Evolutionary conservation across 1,139 yeast species (phyloP).

Genomic region (Meyerozyma sp.): DNA sequence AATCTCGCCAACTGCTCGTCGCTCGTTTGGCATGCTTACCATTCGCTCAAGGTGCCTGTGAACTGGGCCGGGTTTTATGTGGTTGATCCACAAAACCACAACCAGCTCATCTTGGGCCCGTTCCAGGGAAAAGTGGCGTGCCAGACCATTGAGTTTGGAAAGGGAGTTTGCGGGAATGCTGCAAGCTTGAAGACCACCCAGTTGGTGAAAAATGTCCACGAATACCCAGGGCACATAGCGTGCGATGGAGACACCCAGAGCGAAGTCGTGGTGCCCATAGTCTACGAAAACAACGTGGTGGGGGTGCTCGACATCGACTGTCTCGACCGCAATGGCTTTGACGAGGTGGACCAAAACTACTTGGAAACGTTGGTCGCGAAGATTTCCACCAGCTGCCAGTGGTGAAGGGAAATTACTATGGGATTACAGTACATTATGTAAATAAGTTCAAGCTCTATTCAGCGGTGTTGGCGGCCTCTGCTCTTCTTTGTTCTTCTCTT

Average conservation of each 20-base stretch:
- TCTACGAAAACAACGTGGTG: conserved; percentile 33
- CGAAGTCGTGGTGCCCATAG: conserved; percentile 87
- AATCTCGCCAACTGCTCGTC: conserved; percentile 84
- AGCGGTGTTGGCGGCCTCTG: conserved; percentile 13
- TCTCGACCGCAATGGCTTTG: conserved; percentile 57
- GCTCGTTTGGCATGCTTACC: conserved; percentile 82
- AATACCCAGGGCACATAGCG: conserved; percentile 90
- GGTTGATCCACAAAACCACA: conserved; percentile 22
- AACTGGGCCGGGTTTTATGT: conserved; percentile 96
- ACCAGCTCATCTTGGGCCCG: conserved; percentile 73
- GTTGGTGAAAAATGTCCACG: conserved; percentile 68
- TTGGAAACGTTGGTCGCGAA: conserved; percentile 55
- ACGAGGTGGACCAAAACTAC: conserved; percentile 50
- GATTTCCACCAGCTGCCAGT: conserved; percentile 47
- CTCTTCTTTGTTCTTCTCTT: conserved; percentile 70
- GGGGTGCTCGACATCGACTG: conserved; percentile 93
- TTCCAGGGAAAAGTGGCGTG: conserved; percentile 98
- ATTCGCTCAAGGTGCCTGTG: conserved; percentile 49
- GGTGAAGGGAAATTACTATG: conserved; percentile 11
- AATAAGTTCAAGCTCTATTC: background rate
- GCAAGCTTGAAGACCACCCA: conserved; percentile 58
- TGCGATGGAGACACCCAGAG: conserved; percentile 94
- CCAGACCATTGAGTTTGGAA: conserved; percentile 69
- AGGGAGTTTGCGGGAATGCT: conserved; percentile 90
- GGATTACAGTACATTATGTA: background rate